Evolutionary conservation across 1,139 yeast species (phyloP), one percentile per base, ranked within the genome.

Genomic region (Candida glucosophila): DNA sequence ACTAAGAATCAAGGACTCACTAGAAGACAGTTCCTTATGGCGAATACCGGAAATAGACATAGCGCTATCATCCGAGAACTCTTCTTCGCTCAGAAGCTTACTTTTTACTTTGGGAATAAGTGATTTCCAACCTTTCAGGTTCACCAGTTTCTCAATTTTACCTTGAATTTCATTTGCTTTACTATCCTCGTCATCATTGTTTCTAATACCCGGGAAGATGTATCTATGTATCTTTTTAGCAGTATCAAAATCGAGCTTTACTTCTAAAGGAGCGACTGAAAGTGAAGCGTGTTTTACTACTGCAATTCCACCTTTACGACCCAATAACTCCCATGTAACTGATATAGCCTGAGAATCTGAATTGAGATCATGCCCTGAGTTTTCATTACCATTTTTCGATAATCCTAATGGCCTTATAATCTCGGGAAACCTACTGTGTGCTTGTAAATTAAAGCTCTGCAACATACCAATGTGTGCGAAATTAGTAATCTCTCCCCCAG

Each of bases 281-380:
- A 86, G 54, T 21, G 47, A 48, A 3, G 67, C 67, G 25, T 50
- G 46, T 28, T 55, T 54, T 44, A 65, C 49, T 16, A 83, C 73
- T 0, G 77, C 67, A 24, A 86, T 86, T 3, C 96, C 96, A 4
- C 95, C 96, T 29, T 86, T 81, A 0, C 93, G 83, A 20, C 73
- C 77, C 24, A 79, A 58, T 67, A 78, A 64, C 6, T 71, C 67
- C 96, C 96, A 86, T 10, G 64, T 58, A 26, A 80, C 57, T 19
- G 58, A 51, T 8, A 82, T 56, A 36, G 82, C 42, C 15, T 32
- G 23, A 5, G 28, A 27, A 7, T 34, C 35, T 14, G 13, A 7
- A 5, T 6, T 6, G 8, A 16, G 18, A 3, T 30, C 27, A 4
- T 17, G 12, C 11, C 18, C 22, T 6, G 22, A 27, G 5, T 26